Evolutionary conservation across 2,329 filamentous ascomycete genomes (phyloP).

Genomic region (Penicillium decumbens): DNA sequence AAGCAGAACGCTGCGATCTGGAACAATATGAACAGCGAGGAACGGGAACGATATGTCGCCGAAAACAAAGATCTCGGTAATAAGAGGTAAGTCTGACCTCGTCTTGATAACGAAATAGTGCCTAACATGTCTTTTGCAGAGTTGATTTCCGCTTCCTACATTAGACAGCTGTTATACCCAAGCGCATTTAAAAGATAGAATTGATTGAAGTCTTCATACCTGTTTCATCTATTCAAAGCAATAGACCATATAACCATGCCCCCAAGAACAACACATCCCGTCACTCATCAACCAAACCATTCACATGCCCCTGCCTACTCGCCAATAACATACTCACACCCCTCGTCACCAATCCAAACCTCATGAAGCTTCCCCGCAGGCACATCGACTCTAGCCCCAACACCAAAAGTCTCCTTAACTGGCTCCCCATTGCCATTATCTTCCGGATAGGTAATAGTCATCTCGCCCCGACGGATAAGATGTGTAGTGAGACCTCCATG

Average conservation of each 20-base stretch:
- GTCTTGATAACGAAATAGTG: not conserved
- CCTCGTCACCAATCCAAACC: constrained; percentile 57
- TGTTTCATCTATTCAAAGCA: no score
- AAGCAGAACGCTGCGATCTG: constrained; percentile 36
- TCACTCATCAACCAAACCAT: not conserved
- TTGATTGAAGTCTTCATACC: not conserved
- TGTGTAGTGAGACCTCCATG: constrained; percentile 56
- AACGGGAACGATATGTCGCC: constrained; percentile 35
- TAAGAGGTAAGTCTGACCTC: constrained; percentile 36
- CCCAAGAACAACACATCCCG: not conserved
- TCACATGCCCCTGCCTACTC: constrained; percentile 35
- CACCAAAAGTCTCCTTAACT: constrained; percentile 49
- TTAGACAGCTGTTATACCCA: constrained; percentile 10
- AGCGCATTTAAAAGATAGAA: not conserved
- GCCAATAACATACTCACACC: constrained; percentile 60
- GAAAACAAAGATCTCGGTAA: constrained; percentile 41
- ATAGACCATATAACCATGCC: not conserved
- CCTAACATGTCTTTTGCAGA: constrained; percentile 18
- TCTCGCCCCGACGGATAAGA: constrained; percentile 53
- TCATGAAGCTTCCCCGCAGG: constrained; percentile 54
- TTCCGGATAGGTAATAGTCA: constrained; percentile 56
- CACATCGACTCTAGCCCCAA: constrained; percentile 54
- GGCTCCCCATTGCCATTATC: constrained; percentile 39
- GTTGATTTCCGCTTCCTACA: constrained; percentile 39
- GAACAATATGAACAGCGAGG: constrained; percentile 40